Conservation (phyloP, 2,329 filamentous ascomycete species). For the Colletotrichum lindemuthianum region DNA sequence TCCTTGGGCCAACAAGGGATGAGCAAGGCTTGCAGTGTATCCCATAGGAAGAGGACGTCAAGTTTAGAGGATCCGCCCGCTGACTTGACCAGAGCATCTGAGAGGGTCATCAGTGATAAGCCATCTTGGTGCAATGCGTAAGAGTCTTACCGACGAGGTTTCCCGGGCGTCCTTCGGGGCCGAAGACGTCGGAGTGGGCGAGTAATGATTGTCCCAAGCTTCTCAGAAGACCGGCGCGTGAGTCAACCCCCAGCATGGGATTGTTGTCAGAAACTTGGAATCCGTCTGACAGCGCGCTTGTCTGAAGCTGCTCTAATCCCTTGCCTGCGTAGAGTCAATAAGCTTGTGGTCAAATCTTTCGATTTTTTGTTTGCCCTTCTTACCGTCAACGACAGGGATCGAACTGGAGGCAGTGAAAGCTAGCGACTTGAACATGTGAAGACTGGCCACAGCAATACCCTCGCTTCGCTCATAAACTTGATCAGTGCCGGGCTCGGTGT, state of each 20-base stretch:
- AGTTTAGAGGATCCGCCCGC: constrained; percentile 42
- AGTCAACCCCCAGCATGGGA: constrained; percentile 56
- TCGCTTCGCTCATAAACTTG: constrained; percentile 55
- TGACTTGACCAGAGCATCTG: constrained; percentile 53
- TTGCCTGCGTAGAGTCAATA: constrained; percentile 37
- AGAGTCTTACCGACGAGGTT: constrained; percentile 55
- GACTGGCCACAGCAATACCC: constrained; percentile 60
- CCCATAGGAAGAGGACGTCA: constrained; percentile 54
- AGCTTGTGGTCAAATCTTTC: background rate
- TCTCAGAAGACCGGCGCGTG: constrained; percentile 53
- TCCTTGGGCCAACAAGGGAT: constrained; percentile 61
- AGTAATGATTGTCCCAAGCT: constrained; percentile 54
- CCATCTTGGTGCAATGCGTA: background rate
- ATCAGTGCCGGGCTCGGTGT: constrained; percentile 49
- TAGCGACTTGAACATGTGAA: constrained; percentile 59
- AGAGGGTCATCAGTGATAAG: background rate
- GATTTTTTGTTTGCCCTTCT: background rate
- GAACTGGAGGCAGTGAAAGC: constrained; percentile 46
- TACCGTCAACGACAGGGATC: constrained; percentile 49
- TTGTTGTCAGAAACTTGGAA: constrained; percentile 58
- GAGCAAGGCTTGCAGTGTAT: constrained; percentile 53
- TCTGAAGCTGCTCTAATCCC: constrained; percentile 47
- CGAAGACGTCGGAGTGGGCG: constrained; percentile 51
- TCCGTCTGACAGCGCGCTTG: constrained; percentile 45
- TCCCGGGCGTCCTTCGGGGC: constrained; percentile 54